A percentile compares a stretch with the other conserved stretches of the same genome.
Evolutionary conservation across 1,284 basidiomycete species (phyloP).

Genomic region (Rhodotorula sp.): DNA sequence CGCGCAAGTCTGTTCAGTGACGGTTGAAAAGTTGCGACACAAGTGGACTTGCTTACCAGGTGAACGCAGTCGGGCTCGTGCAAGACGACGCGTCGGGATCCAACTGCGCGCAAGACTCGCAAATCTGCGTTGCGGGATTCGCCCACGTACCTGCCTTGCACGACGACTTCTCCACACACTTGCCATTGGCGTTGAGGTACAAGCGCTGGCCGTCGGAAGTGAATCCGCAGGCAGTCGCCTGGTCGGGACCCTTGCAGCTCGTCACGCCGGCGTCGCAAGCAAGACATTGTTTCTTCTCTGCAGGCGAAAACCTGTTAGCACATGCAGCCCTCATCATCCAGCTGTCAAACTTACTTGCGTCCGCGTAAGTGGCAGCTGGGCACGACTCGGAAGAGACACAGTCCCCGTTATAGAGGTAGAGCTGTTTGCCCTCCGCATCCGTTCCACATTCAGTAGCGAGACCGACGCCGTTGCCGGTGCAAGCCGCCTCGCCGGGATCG

Average conservation of each 20-base stretch:
- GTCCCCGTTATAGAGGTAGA: slow-evolving; percentile 3
- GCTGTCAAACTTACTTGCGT: background rate
- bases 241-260: background rate
- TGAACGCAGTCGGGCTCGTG: slow-evolving; percentile 2
- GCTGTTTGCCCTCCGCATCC: background rate
- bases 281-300: background rate
- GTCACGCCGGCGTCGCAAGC: slow-evolving; percentile 2
- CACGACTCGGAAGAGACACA: background rate
- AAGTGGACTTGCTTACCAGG: background rate
- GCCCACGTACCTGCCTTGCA: background rate
- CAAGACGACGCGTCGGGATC: slow-evolving; percentile 1
- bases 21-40: background rate
- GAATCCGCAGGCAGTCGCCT: background rate
- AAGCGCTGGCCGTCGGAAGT: background rate
- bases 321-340: too few species aligned
- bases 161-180: background rate
- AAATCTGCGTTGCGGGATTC: background rate
- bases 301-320: too few species aligned
- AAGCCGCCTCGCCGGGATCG: background rate
- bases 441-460: background rate
- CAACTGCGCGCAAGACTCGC: background rate
- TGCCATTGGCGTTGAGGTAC: slow-evolving; percentile 6
- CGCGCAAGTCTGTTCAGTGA: too few species aligned
- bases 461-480: background rate
- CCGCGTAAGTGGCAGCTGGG: background rate